Conservation (phyloP, 2,329 filamentous ascomycete genomes). For the Ploettnerulaceae sp. region DNA sequence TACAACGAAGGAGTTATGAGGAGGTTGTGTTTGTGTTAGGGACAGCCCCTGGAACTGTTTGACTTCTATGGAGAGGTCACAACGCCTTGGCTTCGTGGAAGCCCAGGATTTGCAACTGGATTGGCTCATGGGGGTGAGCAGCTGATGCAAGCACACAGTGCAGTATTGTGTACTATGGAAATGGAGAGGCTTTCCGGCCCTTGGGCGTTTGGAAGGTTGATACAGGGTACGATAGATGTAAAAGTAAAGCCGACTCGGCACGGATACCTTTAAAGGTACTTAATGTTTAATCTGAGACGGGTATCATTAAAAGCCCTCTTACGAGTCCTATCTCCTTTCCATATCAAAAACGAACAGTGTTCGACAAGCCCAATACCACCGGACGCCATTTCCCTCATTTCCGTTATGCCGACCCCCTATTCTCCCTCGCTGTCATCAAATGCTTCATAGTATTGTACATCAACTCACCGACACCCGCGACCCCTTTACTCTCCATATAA, state of each 20-base stretch:
- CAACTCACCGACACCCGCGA: conserved; percentile 62
- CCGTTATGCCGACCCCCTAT: neutral
- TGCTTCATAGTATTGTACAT: conserved; percentile 81
- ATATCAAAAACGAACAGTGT: neutral
- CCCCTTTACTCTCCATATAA: conserved; percentile 59
- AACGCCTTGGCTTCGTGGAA: neutral
- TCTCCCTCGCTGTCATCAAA: conserved; percentile 42
- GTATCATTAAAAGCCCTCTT: neutral
- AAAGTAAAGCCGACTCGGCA: neutral
- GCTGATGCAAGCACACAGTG: no score
- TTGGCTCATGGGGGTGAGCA: no score
- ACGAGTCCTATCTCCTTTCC: neutral
- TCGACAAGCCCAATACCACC: neutral
- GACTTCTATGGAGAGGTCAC: neutral
- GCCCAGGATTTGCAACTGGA: neutral
- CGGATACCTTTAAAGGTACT: neutral
- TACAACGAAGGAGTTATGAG: conserved; percentile 28
- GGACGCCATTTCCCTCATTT: neutral
- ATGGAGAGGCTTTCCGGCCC: neutral
- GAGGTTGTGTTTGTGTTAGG: neutral
- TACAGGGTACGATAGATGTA: neutral
- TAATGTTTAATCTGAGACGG: conserved; percentile 7
- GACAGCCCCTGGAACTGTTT: no score
- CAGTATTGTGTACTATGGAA: conserved; percentile 7
- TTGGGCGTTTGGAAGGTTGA: neutral